Percentiles rank a stretch among this genome's conserved stretches.
Evolutionary conservation across 768 basidiomycete genomes (phyloP).

Genomic region (Mrakia gelida): DNA sequence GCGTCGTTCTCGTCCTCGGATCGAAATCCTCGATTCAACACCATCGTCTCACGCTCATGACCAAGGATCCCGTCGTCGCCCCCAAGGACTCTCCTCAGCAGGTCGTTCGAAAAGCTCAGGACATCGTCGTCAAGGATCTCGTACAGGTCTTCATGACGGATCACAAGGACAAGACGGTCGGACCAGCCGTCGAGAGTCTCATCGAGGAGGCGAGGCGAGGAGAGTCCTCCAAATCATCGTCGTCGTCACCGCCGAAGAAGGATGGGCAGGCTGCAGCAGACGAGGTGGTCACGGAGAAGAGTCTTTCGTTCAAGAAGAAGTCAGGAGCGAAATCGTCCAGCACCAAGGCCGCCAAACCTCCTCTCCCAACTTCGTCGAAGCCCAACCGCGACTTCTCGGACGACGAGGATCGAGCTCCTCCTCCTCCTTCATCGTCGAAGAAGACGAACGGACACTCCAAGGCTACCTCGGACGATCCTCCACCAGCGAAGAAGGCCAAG

Average conservation of each 20-base stretch:
- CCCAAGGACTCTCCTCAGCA: not conserved
- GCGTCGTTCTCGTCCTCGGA: not conserved
- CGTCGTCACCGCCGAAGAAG: not conserved
- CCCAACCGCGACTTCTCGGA: not conserved
- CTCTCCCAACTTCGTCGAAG: not conserved
- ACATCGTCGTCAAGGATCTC: not conserved
- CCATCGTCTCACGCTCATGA: not conserved
- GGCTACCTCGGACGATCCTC: not conserved
- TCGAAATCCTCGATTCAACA: not conserved
- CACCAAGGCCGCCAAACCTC: slow-evolving; percentile 7
- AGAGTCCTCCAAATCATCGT: not conserved
- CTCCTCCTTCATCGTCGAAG: not conserved
- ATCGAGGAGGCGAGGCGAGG: not conserved
- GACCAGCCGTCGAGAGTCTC: not conserved
- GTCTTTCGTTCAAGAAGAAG: slow-evolving; percentile 20
- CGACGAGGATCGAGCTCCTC: not conserved
- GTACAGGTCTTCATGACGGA: not conserved
- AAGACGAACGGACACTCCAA: not conserved
- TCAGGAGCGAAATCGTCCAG: not conserved
- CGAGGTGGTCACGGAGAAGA: not conserved
- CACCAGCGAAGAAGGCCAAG: not conserved
- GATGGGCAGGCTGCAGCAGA: not conserved
- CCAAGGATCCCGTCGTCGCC: not conserved
- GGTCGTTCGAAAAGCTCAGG: not conserved
- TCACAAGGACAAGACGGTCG: no score